phyloP scores from a whole-genome alignment of 805 yeast genomes.

The Candida sithepensis region DNA sequence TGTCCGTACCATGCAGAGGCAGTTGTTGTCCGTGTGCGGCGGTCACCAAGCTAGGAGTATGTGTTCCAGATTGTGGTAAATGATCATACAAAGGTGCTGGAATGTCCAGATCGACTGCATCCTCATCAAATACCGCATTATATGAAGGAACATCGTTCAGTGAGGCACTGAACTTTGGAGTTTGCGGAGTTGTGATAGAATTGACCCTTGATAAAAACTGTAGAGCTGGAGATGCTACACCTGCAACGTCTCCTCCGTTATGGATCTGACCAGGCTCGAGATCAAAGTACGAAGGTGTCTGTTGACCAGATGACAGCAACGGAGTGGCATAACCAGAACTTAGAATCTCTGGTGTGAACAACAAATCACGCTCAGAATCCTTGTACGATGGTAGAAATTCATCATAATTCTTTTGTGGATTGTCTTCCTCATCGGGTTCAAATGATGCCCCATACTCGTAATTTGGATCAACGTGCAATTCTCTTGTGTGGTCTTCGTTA shows the following conservation, averaged over 20 bases:
- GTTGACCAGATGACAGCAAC: constrained; percentile 8
- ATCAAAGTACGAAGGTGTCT: constrained; percentile 13
- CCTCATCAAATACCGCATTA: constrained; percentile 26
- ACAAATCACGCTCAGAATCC: constrained; percentile 18
- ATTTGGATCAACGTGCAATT: constrained; percentile 14
- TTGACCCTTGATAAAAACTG: constrained; percentile 22
- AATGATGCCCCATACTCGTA: constrained; percentile 11
- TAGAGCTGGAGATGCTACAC: constrained; percentile 10
- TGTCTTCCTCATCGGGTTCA: constrained; percentile 16
- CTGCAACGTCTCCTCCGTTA: not conserved
- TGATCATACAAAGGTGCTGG: constrained; percentile 16
- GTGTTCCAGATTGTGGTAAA: not conserved
- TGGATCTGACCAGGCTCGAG: not conserved
- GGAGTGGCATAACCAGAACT: constrained; percentile 13
- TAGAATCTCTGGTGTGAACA: constrained; percentile 17
- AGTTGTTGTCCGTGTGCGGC: not conserved
- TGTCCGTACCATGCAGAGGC: not conserved
- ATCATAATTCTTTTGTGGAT: constrained; percentile 3
- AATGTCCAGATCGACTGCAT: constrained; percentile 15
- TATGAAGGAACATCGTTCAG: constrained; percentile 26
- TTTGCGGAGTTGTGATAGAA: constrained; percentile 9
- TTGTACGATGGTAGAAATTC: constrained; percentile 24
- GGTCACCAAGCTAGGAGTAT: not conserved
- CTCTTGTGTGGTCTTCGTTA: not conserved
- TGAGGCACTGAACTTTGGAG: constrained; percentile 4